Evolutionary conservation across 2,329 filamentous ascomycete genomes (phyloP).

Genomic region (Didymella keratinophila): DNA sequence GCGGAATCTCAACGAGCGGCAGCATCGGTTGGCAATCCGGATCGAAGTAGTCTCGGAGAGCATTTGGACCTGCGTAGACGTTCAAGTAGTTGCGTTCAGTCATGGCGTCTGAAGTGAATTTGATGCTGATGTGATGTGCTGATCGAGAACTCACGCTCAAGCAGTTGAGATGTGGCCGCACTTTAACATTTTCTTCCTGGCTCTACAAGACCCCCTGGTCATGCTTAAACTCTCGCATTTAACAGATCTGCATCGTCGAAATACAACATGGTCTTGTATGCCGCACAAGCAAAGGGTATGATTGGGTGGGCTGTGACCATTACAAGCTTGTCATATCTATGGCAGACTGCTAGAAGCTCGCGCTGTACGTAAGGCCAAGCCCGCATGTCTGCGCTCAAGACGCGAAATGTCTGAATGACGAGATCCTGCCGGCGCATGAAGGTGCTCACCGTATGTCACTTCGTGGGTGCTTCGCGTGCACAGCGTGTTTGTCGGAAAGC

Average conservation of each 20-base stretch:
- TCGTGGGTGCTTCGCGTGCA: neutral
- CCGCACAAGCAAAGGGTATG: neutral
- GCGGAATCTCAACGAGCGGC: conserved; percentile 68
- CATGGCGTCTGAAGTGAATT: conserved; percentile 10
- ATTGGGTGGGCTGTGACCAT: neutral
- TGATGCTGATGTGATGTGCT: neutral
- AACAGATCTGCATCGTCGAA: neutral
- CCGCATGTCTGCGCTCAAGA: conserved; percentile 1
- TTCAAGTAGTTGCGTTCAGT: conserved; percentile 49
- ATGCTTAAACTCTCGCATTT: neutral
- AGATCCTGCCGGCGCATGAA: neutral
- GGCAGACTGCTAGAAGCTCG: neutral
- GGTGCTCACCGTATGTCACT: conserved; percentile 18
- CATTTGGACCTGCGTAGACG: conserved; percentile 65
- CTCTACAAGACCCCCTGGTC: neutral
- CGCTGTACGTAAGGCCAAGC: neutral
- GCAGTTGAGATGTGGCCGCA: neutral
- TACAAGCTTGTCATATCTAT: neutral
- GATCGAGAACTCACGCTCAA: neutral
- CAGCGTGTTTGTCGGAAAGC: neutral
- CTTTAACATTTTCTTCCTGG: neutral
- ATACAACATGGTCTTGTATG: neutral
- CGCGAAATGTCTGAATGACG: neutral
- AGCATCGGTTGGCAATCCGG: conserved; percentile 65
- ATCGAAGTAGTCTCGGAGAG: conserved; percentile 66